Percentiles rank a stretch among this genome's conserved stretches.
These are phyloP conservation scores for Colletotrichum somersetense DNA, from an alignment of 2,329 filamentous ascomycete species.

Conservation along the genomic window DNA sequence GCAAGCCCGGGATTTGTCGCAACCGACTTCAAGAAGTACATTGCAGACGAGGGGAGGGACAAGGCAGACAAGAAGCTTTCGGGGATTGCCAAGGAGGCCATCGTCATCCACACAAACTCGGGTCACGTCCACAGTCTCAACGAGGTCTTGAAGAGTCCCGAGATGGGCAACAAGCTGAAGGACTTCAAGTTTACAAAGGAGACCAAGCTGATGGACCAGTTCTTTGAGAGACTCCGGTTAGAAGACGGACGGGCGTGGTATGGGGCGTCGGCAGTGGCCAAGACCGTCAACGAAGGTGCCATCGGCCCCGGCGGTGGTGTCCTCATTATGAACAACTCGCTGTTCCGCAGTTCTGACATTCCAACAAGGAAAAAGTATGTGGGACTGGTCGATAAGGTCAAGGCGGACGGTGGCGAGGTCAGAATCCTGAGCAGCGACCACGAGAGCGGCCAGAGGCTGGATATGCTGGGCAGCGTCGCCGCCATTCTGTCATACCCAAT, in stretches of 20 bases:
- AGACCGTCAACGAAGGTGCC: slow-evolving; percentile 86
- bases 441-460: slow-evolving; percentile 89
- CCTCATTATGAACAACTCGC: slow-evolving; percentile 85
- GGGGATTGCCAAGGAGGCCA: slow-evolving; percentile 70
- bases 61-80: slow-evolving; percentile 77
- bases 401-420: slow-evolving; percentile 86
- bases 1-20: slow-evolving; percentile 93
- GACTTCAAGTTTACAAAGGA: slow-evolving; percentile 92
- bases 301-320: slow-evolving; percentile 89
- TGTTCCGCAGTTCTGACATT: slow-evolving; percentile 88
- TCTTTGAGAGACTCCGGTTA: slow-evolving; percentile 80
- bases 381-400: slow-evolving; percentile 87
- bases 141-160: slow-evolving; percentile 85
- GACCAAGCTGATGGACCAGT: slow-evolving; percentile 85
- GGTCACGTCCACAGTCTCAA: slow-evolving; percentile 89
- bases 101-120: slow-evolving; percentile 85
- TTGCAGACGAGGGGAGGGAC: slow-evolving; percentile 69
- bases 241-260: slow-evolving; percentile 95
- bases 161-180: slow-evolving; percentile 81
- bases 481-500: slow-evolving; percentile 93
- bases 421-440: slow-evolving; percentile 92
- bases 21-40: slow-evolving; percentile 81
- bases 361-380: slow-evolving; percentile 85
- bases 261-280: slow-evolving; percentile 83
- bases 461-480: slow-evolving; percentile 87